Percentiles rank a stretch among this genome's conserved stretches.
phyloP scores from a whole-genome alignment of 2,329 filamentous ascomycete species.

The Drechslerella dactyloides region DNA sequence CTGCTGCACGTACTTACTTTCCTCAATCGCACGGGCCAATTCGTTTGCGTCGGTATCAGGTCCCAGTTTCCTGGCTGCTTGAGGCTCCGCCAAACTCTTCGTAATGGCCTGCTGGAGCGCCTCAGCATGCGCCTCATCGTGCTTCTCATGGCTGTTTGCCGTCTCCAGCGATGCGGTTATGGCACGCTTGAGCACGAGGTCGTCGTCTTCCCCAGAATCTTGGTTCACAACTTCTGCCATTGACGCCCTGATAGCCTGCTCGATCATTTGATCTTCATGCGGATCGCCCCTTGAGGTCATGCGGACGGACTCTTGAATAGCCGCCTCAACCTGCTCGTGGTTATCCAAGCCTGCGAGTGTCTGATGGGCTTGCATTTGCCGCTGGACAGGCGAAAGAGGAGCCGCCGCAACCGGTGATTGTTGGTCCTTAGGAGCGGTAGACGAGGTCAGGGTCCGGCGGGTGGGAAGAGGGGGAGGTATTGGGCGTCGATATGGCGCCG shows the following conservation, averaged over 20 bases:
- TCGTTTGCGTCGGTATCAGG: conserved; percentile 56
- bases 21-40: conserved; percentile 59
- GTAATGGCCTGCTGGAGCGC: conserved; percentile 58
- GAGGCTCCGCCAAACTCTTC: conserved; percentile 17
- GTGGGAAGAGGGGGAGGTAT: not conserved
- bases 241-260: conserved; percentile 75
- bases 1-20: conserved; percentile 56
- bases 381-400: not conserved
- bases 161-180: conserved; percentile 53
- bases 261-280: conserved; percentile 73
- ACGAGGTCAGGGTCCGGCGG: too few relatives aligned
- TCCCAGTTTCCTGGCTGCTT: too few relatives aligned
- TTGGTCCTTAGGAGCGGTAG: conserved; percentile 10
- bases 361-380: not conserved
- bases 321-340: conserved; percentile 69
- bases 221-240: conserved; percentile 64
- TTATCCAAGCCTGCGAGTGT: conserved; percentile 37
- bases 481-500: not conserved
- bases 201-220: conserved; percentile 54
- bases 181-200: conserved; percentile 56
- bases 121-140: conserved; percentile 60
- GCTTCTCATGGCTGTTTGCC: conserved; percentile 55
- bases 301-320: conserved; percentile 72
- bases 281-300: conserved; percentile 73
- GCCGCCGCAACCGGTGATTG: conserved; percentile 2